These are phyloP conservation scores for Erucastrum elatum DNA, from an alignment of 345 rosid species.

Conservation along the genomic window DNA sequence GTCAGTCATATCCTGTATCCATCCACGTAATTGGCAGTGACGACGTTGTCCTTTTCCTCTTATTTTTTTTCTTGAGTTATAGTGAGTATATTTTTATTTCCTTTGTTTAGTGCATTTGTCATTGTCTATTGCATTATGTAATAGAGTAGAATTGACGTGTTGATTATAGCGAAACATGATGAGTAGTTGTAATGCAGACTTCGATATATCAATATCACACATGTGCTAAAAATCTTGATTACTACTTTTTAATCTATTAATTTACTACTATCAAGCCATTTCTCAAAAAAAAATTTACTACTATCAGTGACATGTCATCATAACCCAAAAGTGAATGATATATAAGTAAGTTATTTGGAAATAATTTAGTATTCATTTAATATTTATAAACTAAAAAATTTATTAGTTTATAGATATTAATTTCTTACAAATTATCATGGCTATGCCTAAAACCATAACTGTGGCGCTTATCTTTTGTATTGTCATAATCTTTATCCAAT, in stretches of 20 bases:
- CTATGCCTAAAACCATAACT: not conserved
- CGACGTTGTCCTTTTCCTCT: not conserved
- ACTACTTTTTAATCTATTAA: not conserved
- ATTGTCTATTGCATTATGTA: not conserved
- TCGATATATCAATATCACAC: no score
- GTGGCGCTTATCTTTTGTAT: not conserved
- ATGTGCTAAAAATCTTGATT: not conserved
- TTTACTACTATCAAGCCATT: no score
- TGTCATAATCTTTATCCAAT: not conserved
- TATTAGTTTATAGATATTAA: no score
- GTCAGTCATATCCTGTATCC: constrained; percentile 14
- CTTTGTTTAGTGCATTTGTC: not conserved
- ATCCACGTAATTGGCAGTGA: constrained; percentile 8
- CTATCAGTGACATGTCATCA: no score
- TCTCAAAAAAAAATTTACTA: no score
- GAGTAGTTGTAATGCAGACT: no score
- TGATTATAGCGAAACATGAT: not conserved
- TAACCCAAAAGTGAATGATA: no score
- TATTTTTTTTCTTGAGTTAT: not conserved
- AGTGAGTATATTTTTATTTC: no score
- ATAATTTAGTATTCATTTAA: no score
- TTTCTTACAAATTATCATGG: no score
- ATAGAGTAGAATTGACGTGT: not conserved
- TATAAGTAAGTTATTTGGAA: no score
- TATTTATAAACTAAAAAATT: no score